Conservation (phyloP, 2,329 filamentous ascomycete genomes). For the Westerdykella sp. region DNA sequence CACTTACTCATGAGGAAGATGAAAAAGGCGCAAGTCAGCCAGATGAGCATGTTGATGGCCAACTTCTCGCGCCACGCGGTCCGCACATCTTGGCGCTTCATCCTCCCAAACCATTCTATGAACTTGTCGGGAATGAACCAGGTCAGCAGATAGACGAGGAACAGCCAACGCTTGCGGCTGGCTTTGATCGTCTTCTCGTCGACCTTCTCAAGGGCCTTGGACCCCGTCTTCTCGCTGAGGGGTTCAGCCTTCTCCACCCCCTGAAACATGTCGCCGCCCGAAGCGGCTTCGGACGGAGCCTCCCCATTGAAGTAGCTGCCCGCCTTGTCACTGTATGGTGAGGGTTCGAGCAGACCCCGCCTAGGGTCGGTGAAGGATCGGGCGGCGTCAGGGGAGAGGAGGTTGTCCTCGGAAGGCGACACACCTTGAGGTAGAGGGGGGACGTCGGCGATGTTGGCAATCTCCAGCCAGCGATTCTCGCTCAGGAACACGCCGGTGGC, state of each 20-base stretch:
- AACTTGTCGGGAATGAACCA: slow-evolving; percentile 82
- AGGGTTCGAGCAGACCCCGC: slow-evolving; percentile 49
- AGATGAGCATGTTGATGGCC: slow-evolving; percentile 96
- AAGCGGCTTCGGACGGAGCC: slow-evolving; percentile 84
- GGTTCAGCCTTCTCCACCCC: slow-evolving; percentile 90
- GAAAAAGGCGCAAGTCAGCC: slow-evolving; percentile 70
- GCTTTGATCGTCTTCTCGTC: slow-evolving; percentile 73
- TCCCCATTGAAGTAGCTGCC: slow-evolving; percentile 84
- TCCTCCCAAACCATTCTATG: slow-evolving; percentile 70
- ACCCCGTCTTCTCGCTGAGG: slow-evolving; percentile 91
- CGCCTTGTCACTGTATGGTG: slow-evolving; percentile 66
- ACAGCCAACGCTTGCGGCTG: slow-evolving; percentile 85
- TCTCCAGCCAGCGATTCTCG: slow-evolving; percentile 90
- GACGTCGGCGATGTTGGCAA: slow-evolving; percentile 62
- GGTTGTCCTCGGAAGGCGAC: slow-evolving; percentile 48
- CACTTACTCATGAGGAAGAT: slow-evolving; percentile 69
- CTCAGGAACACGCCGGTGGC: slow-evolving; percentile 93
- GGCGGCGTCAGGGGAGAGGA: slow-evolving; percentile 50
- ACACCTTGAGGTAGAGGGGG: slow-evolving; percentile 43
- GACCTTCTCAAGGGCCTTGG: slow-evolving; percentile 83
- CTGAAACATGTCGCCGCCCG: slow-evolving; percentile 98
- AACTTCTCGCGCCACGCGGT: slow-evolving; percentile 95
- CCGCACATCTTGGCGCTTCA: slow-evolving; percentile 87
- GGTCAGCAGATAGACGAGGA: slow-evolving; percentile 74
- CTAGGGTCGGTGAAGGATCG: slow-evolving; percentile 52